Base-by-base conservation (phyloP, 2,329 filamentous ascomycete species). In the Nemania sp. region DNA sequence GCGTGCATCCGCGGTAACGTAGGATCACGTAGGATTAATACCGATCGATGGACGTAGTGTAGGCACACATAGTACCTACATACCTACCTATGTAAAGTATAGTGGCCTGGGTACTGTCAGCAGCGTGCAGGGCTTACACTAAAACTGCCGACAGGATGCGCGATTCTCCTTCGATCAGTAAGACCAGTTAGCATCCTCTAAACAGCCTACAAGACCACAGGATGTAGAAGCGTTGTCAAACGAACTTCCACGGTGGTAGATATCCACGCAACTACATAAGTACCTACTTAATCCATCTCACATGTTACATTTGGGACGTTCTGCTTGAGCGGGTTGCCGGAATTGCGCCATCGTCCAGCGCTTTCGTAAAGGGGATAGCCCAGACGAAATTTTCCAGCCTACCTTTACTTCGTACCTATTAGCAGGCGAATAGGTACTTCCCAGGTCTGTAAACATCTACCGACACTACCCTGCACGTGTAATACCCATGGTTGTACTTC, bases 1-100 rank as follows among this genome's bases (percentile, higher is more conserved):
- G 62, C 17, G 25, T 18, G 7, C 50, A 62, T 63, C 62, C 62
- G 56, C 56, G 60, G 62, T 40, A 43, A 49, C 42, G 32, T 20
- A 39, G 35, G 40, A 47, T 29, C 25, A 29, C 3, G 25, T 29
- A 29, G 25, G 25, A 29, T 29, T 29, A 7, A 29, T 29, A 29
- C 25, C 25, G 25, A 3, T 29, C 25, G 25, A 3, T 29, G 4
- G 25, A 29, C 25, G 25, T 29, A 29, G 25, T 29, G 25, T 29
- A n/a, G n/a, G n/a, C n/a, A n/a, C n/a, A n/a, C n/a, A n/a, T n/a
- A n/a, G n/a, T n/a, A 29, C 25, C 7, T 29, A 7, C 7, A n/a
- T 39, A 39, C 35, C 35, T 39, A 39, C 35, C 10, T n/a, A 39
- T 39, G 35, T 39, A 39, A 12, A 39, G 35, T 12, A 12, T 39